Evolutionary conservation across 148 eudicot genomes (phyloP).

Genomic region (Dianthus caryophyllus): DNA sequence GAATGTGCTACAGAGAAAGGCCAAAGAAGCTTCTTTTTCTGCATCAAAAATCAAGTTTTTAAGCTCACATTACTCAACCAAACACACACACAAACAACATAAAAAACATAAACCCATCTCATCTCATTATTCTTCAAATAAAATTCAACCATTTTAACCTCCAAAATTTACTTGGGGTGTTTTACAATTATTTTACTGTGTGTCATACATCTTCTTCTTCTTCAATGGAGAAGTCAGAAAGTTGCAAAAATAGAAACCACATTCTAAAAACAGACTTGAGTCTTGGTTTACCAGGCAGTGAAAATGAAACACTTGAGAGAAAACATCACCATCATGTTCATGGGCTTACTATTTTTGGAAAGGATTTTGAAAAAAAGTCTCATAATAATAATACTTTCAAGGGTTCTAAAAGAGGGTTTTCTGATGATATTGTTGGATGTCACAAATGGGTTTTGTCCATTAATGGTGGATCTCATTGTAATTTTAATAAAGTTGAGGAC

Average conservation of each 20-base stretch:
- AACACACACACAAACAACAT: too few species aligned
- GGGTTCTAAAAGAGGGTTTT: slow-evolving; percentile 34
- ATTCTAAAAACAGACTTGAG: slow-evolving; percentile 30
- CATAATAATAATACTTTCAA: slow-evolving; percentile 25
- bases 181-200: too few species aligned
- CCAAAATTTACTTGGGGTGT: too few species aligned
- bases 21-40: slow-evolving; percentile 37
- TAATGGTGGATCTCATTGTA: slow-evolving; percentile 23
- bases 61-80: neutral
- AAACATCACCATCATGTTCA: slow-evolving; percentile 7
- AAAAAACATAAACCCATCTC: too few species aligned
- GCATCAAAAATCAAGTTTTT: slow-evolving; percentile 26
- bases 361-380: slow-evolving; percentile 28
- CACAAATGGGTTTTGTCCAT: slow-evolving; percentile 29
- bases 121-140: too few species aligned
- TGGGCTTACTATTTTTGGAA: slow-evolving; percentile 37
- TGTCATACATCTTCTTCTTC: slow-evolving; percentile 42
- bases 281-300: slow-evolving; percentile 31
- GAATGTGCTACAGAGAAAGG: slow-evolving; percentile 29
- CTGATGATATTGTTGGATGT: slow-evolving; percentile 30
- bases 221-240: slow-evolving; percentile 42
- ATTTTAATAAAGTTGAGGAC: slow-evolving; percentile 24
- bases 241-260: slow-evolving; percentile 8
- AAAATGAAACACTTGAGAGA: slow-evolving; percentile 28
- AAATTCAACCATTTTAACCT: too few species aligned